phyloP scores from a whole-genome alignment of 2,329 filamentous ascomycete genomes.

The Didymella glomerata region DNA sequence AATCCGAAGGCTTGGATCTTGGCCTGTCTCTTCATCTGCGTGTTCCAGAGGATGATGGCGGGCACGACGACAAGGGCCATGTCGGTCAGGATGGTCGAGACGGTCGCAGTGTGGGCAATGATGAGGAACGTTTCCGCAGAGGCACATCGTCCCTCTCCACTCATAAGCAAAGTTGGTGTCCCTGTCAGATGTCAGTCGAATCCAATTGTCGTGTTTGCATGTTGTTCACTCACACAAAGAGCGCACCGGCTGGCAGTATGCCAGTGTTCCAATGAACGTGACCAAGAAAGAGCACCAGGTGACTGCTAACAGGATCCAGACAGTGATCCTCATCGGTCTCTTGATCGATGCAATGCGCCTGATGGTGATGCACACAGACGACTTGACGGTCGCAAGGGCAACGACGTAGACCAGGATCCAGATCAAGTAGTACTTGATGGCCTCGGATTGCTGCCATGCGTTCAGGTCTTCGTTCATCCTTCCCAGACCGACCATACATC shows the following conservation, averaged over 20 bases:
- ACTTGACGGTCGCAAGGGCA: constrained; percentile 35
- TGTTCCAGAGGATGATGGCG: constrained; percentile 35
- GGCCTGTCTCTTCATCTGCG: constrained; percentile 33
- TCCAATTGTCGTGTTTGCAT: not conserved
- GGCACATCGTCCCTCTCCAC: constrained; percentile 26
- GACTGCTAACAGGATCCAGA: constrained; percentile 27
- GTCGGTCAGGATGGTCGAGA: constrained; percentile 32
- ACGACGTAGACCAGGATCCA: constrained; percentile 39
- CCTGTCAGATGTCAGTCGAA: not conserved
- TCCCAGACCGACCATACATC: constrained; percentile 30
- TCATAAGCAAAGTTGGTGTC: constrained; percentile 27
- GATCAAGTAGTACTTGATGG: constrained; percentile 37
- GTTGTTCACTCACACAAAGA: constrained; percentile 12
- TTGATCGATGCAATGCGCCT: constrained; percentile 34
- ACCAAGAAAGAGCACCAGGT: constrained; percentile 35
- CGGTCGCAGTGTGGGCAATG: constrained; percentile 32
- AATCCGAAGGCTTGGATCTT: constrained; percentile 35
- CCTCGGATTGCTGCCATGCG: constrained; percentile 29
- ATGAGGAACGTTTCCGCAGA: constrained; percentile 31
- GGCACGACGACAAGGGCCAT: constrained; percentile 32
- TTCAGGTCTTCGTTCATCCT: constrained; percentile 30
- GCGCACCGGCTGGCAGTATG: constrained; percentile 31
- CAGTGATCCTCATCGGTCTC: constrained; percentile 24
- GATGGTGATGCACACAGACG: constrained; percentile 36
- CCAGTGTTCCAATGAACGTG: constrained; percentile 32